Evolutionary conservation across 176 grass and related monocot species (phyloP), one percentile per base, ranked within the genome.

Genomic region (Elymus sibiricus): DNA sequence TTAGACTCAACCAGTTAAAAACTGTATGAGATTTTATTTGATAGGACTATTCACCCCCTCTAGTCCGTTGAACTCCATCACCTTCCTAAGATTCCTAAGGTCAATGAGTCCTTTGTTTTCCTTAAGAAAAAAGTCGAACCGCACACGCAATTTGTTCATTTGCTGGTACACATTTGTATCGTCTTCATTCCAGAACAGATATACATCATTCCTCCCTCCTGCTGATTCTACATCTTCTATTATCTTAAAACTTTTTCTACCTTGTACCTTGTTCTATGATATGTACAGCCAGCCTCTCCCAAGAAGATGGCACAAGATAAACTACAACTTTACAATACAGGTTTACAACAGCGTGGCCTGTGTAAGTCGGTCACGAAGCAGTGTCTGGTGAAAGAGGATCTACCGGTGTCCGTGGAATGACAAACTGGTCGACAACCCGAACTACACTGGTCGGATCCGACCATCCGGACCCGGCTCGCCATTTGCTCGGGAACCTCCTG

Each of bases 401-500:
- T 35, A 77, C 9, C 3, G 60, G 76, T 24, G 89, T 86, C 79
- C 86, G 82, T 72, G 90, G 74, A 79, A 99, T 91, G 68, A 99
- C 88, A 76, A 99, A 99, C 56, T 80, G 86, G 39, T 99, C 97
- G 0, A 96, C 76, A 34, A 99, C 49, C 76, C 87, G 84, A 42
- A 94, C 90, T 1, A 92, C 83, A 24, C 82, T 88, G 61, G 92
- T 76, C 9, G 97, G 97, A 46, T 99, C 94, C 2, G 81, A 24
- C 59, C 94, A 49, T 43, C 94, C 90, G 0, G 81, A 88, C 11
- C 82, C 82, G 12, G 97, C 89, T 67, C 87, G 89, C 97, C 97
- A 99, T 78, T 99, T 96, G 84, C 97, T 99, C 6, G 97, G 97
- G 68, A 76, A 99, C 55, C 85, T 90, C 80, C 90, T 90, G 25